These are phyloP conservation scores for Entrophospora sp. DNA, from an alignment of 192 early-diverging fungal species.

Conservation along the genomic window DNA sequence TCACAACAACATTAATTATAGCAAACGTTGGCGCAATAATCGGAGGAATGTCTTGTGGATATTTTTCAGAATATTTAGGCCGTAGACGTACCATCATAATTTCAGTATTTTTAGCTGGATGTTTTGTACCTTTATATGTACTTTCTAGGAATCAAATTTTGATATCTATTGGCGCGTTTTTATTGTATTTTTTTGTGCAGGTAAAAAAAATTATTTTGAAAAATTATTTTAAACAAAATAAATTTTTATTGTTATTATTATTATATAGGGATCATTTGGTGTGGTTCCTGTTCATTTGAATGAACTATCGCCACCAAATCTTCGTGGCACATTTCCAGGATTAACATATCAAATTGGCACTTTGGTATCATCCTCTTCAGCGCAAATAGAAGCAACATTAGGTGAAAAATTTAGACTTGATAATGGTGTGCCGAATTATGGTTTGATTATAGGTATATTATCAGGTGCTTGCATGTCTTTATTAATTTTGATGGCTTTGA, in stretches of 20 bases:
- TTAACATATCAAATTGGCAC: constrained; percentile 71
- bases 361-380: constrained; percentile 48
- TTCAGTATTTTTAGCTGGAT: constrained; percentile 40
- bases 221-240: background rate
- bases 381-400: constrained; percentile 44
- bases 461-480: constrained; percentile 37
- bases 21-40: constrained; percentile 58
- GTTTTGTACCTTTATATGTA: constrained; percentile 63
- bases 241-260: background rate
- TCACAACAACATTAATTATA: constrained; percentile 51
- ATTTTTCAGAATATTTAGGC: constrained; percentile 59
- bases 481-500: constrained; percentile 29
- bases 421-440: constrained; percentile 38
- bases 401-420: constrained; percentile 24
- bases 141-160: constrained; percentile 29
- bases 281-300: constrained; percentile 61
- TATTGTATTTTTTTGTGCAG: constrained; percentile 52
- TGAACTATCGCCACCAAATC: constrained; percentile 58
- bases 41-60: constrained; percentile 61
- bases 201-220: constrained; percentile 13
- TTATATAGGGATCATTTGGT: constrained; percentile 27
- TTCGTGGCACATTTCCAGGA: constrained; percentile 62
- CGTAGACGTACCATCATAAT: constrained; percentile 50
- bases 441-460: constrained; percentile 47
- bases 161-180: constrained; percentile 34